A percentile compares a stretch with the other conserved stretches of the same genome.
phyloP scores from a whole-genome alignment of 75 land plant species.

The Isoetes taiwanensis region DNA sequence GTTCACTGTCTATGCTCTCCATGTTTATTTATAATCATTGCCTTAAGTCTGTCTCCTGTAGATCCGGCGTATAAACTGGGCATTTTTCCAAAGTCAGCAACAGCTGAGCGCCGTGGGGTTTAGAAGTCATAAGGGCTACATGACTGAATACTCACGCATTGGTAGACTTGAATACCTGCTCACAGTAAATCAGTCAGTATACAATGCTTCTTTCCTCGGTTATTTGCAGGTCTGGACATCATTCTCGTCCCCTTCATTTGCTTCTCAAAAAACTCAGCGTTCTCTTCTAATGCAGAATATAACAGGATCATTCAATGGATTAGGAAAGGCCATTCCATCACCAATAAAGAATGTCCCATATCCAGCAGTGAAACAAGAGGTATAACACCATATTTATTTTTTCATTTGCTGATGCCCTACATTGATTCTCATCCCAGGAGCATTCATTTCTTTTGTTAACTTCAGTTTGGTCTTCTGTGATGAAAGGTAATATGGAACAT shows the following conservation, averaged over 20 bases:
- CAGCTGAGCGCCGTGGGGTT: conserved; percentile 4
- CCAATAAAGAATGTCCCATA: neutral
- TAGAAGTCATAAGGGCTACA: neutral
- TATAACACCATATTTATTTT: neutral
- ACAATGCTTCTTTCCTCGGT: neutral
- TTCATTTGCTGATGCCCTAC: neutral
- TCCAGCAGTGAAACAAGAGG: neutral
- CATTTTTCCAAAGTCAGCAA: neutral
- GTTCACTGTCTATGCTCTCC: no score
- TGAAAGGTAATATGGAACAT: neutral
- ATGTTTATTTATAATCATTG: no score
- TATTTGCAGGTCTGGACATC: neutral
- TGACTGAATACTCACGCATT: neutral
- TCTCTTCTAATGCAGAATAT: neutral
- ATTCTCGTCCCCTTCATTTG: neutral
- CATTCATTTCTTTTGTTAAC: neutral
- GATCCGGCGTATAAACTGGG: conserved; percentile 4
- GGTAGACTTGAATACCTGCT: neutral
- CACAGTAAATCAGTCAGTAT: neutral
- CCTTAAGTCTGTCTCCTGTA: no score
- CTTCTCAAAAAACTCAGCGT: neutral
- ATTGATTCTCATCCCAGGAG: neutral
- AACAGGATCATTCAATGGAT: neutral
- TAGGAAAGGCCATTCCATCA: conserved; percentile 7
- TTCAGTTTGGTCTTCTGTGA: neutral